These are phyloP conservation scores for Ogataea pilisensis DNA, from an alignment of 805 yeast species.

Conservation along the genomic window DNA sequence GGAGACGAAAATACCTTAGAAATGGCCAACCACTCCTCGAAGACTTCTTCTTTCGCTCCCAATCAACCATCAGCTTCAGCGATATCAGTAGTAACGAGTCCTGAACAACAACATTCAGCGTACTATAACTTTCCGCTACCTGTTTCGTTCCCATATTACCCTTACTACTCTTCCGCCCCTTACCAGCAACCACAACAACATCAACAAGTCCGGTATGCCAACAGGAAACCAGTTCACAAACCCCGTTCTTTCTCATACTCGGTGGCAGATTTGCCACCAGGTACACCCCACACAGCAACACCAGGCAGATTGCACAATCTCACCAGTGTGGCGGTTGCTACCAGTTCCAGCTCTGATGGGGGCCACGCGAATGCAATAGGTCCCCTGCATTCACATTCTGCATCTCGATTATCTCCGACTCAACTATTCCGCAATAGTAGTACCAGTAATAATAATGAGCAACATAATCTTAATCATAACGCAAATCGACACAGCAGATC, in stretches of 20 bases:
- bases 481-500: constrained; percentile 3
- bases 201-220: neutral
- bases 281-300: too few species aligned
- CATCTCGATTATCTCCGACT: neutral
- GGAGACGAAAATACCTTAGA: too few species aligned
- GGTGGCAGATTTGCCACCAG: too few species aligned
- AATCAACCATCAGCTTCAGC: too few species aligned
- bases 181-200: constrained; percentile 6
- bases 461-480: neutral
- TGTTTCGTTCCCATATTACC: constrained; percentile 4
- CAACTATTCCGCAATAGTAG: neutral
- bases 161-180: constrained; percentile 8
- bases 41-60: too few species aligned
- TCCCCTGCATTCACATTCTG: too few species aligned
- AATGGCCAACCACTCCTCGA: too few species aligned
- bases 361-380: too few species aligned
- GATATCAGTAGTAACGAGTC: too few species aligned
- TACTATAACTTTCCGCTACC: neutral
- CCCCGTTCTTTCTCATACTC: neutral
- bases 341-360: neutral
- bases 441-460: neutral
- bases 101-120: too few species aligned
- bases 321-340: too few species aligned
- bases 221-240: neutral
- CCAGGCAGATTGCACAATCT: too few species aligned